phyloP scores from a whole-genome alignment of 208 protist genomes.

The Porcisia hertigi region DNA sequence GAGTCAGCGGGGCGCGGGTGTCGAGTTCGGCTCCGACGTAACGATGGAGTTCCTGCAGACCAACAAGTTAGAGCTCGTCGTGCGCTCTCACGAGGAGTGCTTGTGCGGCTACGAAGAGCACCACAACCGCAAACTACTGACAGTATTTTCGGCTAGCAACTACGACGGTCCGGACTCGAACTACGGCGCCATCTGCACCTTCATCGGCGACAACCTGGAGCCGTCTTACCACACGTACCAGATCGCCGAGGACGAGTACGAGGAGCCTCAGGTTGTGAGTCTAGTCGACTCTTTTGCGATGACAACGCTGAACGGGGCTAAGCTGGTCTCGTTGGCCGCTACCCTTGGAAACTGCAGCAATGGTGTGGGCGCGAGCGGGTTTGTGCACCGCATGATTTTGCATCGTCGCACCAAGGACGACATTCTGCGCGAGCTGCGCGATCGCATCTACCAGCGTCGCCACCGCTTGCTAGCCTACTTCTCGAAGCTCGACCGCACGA shows the following conservation, averaged over 20 bases:
- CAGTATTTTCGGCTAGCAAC: slow-evolving; percentile 98
- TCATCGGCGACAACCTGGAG: slow-evolving; percentile 74
- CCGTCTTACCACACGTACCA: slow-evolving; percentile 81
- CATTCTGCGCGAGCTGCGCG: slow-evolving; percentile 81
- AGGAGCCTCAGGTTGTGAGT: slow-evolving; percentile 57
- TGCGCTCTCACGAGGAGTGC: slow-evolving; percentile 96
- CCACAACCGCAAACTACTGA: slow-evolving; percentile 93
- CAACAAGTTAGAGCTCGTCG: slow-evolving; percentile 94
- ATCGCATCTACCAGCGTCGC: slow-evolving; percentile 80
- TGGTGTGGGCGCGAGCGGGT: slow-evolving; percentile 10
- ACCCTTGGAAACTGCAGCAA: slow-evolving; percentile 5
- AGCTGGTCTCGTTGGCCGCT: slow-evolving; percentile 36
- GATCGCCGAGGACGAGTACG: slow-evolving; percentile 76
- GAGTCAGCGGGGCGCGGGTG: slow-evolving; percentile 93
- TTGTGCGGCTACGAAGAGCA: slow-evolving; percentile 93
- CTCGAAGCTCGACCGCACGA: slow-evolving; percentile 86
- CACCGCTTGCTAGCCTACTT: slow-evolving; percentile 89
- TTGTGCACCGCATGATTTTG: slow-evolving; percentile 24
- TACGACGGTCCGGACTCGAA: slow-evolving; percentile 95
- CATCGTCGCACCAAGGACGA: slow-evolving; percentile 78
- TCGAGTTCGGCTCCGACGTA: slow-evolving; percentile 95
- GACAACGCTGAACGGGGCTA: slow-evolving; percentile 31
- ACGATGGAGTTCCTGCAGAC: slow-evolving; percentile 92
- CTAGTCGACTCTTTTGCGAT: slow-evolving; percentile 56
- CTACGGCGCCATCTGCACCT: slow-evolving; percentile 73